Percentiles rank a stretch among this genome's conserved stretches.
Conservation (phyloP, 2,329 filamentous ascomycete species). For the Biscogniauxia mediterranea region DNA sequence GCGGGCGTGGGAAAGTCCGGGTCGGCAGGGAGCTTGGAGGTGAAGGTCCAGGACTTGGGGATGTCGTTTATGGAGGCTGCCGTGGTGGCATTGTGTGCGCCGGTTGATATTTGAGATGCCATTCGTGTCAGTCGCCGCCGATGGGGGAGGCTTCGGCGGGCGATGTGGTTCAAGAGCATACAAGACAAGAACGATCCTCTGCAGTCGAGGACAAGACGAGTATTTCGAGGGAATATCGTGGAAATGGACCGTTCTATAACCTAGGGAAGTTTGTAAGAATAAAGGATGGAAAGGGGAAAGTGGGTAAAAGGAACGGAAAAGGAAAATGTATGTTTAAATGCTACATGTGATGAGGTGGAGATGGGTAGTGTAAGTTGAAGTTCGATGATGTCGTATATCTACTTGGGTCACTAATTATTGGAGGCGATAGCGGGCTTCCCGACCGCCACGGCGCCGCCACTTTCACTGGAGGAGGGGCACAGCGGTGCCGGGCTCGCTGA, state of each 20-base stretch:
- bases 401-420: too few species aligned
- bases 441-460: too few species aligned
- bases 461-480: too few species aligned
- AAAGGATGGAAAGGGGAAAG: not conserved
- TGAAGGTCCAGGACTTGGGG: constrained; percentile 65
- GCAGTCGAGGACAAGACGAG: not conserved
- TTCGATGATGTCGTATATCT: not conserved
- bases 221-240: too few species aligned
- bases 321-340: too few species aligned
- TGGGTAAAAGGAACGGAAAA: not conserved
- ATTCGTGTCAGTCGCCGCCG: constrained; percentile 26
- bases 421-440: not conserved
- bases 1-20: constrained; percentile 75
- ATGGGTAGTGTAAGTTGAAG: not conserved
- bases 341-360: not conserved
- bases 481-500: too few species aligned
- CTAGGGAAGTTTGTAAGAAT: not conserved
- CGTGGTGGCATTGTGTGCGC: constrained; percentile 21
- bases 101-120: constrained; percentile 34
- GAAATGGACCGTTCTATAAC: not conserved
- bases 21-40: constrained; percentile 71
- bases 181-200: not conserved
- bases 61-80: constrained; percentile 48
- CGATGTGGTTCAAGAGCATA: constrained; percentile 36
- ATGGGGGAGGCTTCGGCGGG: constrained; percentile 32